Conservation (phyloP, 495 filamentous ascomycete genomes). For the Tuber microsphaerosporum region DNA sequence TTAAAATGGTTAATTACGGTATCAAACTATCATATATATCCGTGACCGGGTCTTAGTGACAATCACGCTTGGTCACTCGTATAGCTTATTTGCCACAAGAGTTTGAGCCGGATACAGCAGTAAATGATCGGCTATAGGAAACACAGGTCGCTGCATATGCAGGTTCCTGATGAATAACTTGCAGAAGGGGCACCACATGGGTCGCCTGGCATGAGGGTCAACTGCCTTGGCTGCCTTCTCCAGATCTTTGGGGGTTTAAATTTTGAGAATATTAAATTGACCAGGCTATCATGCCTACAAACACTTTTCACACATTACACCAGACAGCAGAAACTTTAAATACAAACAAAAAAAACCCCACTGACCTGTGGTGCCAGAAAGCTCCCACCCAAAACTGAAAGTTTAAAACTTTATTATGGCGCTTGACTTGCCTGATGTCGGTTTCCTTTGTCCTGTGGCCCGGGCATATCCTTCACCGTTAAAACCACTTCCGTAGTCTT, state of each 20-base stretch:
- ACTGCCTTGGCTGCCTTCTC: background rate
- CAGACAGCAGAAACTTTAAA: background rate
- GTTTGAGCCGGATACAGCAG: background rate
- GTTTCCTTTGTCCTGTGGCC: background rate
- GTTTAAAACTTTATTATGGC: background rate
- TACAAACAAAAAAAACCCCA: background rate
- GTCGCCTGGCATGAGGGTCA: background rate
- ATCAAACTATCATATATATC: background rate
- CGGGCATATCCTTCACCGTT: background rate
- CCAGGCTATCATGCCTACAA: background rate
- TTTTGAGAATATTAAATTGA: background rate
- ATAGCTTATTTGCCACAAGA: background rate
- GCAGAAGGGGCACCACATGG: background rate
- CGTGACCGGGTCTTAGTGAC: accelerated
- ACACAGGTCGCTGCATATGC: background rate
- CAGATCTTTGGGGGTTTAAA: background rate
- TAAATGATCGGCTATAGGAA: background rate
- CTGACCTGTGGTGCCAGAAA: background rate
- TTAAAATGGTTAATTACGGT: background rate
- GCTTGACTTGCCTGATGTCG: background rate
- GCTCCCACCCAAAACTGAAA: background rate
- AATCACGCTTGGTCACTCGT: background rate
- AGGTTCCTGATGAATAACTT: background rate
- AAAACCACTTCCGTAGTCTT: constrained; percentile 10
- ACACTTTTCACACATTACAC: background rate